Percentiles rank a stretch among this genome's conserved stretches.
These are phyloP conservation scores for Cyberlindnera sargentensis DNA, from an alignment of 805 yeast genomes.

Conservation along the genomic window DNA sequence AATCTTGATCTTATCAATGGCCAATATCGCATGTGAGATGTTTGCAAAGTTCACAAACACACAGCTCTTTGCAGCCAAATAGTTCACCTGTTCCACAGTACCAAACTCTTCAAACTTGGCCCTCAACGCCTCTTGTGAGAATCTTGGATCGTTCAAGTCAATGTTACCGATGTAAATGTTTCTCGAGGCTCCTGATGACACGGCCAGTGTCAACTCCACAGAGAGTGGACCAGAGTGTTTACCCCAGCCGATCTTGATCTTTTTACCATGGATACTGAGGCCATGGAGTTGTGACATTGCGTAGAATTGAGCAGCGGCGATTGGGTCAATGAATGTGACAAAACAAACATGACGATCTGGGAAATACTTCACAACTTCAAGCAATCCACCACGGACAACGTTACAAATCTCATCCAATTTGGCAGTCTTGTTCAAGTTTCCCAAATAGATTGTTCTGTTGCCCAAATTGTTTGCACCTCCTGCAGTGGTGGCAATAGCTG, in stretches of 20 bases:
- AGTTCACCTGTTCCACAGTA: constrained; percentile 91
- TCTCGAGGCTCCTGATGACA: constrained; percentile 89
- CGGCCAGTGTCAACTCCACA: constrained; percentile 81
- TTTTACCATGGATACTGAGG: constrained; percentile 73
- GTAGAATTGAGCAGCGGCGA: constrained; percentile 95
- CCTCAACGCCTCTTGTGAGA: constrained; percentile 55
- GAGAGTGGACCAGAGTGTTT: constrained; percentile 91
- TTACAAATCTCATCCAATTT: constrained; percentile 92
- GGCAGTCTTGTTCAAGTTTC: constrained; percentile 82
- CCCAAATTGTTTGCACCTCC: constrained; percentile 92
- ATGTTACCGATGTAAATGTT: constrained; percentile 85
- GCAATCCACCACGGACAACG: constrained; percentile 89
- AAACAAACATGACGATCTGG: constrained; percentile 88
- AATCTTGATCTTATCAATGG: constrained; percentile 84
- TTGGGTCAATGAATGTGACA: constrained; percentile 91
- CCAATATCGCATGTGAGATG: constrained; percentile 85
- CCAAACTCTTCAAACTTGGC: constrained; percentile 77
- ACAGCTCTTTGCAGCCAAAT: constrained; percentile 46
- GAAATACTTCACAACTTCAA: constrained; percentile 75
- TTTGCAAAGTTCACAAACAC: constrained; percentile 37
- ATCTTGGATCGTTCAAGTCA: constrained; percentile 30
- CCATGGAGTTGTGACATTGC: constrained; percentile 93
- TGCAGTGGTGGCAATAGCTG: constrained; percentile 91
- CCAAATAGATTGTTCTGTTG: constrained; percentile 87
- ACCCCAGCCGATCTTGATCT: constrained; percentile 96